Evolutionary conservation across 2,329 filamentous ascomycete species (phyloP).

Genomic region (Phaeosphaeriaceae sp.): DNA sequence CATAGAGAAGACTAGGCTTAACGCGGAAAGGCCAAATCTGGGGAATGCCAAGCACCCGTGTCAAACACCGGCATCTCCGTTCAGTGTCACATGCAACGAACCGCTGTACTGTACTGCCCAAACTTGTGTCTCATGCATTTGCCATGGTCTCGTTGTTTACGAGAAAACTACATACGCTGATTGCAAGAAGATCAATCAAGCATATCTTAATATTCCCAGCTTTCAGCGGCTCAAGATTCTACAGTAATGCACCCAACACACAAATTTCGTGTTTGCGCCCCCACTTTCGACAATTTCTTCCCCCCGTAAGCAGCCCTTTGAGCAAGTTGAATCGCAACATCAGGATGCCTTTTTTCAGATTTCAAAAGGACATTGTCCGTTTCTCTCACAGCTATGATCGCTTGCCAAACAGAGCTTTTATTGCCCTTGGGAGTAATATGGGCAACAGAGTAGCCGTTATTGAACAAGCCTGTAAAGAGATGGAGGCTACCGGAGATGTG

Average conservation of each 20-base stretch:
- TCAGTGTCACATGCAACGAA: slow-evolving; percentile 24
- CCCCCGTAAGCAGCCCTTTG: background rate
- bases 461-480: slow-evolving; percentile 78
- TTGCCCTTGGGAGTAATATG: slow-evolving; percentile 92
- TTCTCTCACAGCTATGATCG: slow-evolving; percentile 13
- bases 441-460: slow-evolving; percentile 86
- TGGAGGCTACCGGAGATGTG: slow-evolving; percentile 73
- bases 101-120: too few species aligned
- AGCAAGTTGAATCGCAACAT: background rate
- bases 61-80: slow-evolving; percentile 6
- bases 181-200: background rate
- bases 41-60: slow-evolving; percentile 13
- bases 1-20: slow-evolving; percentile 20
- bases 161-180: background rate
- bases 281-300: background rate
- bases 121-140: background rate
- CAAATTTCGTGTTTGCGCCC: background rate
- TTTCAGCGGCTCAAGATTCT: background rate
- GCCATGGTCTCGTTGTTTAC: slow-evolving; percentile 9
- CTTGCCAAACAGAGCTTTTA: slow-evolving; percentile 65
- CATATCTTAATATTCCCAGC: background rate
- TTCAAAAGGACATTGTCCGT: slow-evolving; percentile 6
- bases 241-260: background rate
- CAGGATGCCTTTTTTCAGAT: background rate
- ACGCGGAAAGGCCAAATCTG: slow-evolving; percentile 13